These are phyloP conservation scores for Mortierella polycephala DNA, from an alignment of 371 early-diverging fungal species.

Conservation along the genomic window DNA sequence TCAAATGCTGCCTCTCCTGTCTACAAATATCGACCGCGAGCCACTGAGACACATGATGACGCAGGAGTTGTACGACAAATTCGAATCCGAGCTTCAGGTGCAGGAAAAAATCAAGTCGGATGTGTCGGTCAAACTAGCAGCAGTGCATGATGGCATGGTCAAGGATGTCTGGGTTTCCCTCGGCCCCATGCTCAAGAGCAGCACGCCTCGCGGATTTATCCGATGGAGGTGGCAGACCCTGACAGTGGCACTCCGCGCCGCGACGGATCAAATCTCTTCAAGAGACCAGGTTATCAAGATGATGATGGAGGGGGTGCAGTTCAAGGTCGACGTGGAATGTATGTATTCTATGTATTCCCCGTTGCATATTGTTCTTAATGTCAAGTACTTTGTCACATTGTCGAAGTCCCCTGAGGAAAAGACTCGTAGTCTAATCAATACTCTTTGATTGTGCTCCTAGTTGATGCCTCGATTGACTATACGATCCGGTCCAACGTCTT, in stretches of 20 bases:
- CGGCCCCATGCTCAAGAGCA: constrained; percentile 53
- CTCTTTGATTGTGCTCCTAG: constrained; percentile 3
- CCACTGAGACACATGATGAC: constrained; percentile 56
- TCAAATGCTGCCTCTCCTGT: constrained; percentile 53
- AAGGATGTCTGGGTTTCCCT: constrained; percentile 66
- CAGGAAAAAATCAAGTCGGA: constrained; percentile 38
- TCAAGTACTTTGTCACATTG: too few relatives aligned
- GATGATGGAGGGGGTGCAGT: constrained; percentile 64
- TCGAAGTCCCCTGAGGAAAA: too few relatives aligned
- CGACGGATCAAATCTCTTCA: constrained; percentile 60
- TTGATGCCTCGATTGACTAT: constrained; percentile 67
- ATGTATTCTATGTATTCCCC: not conserved
- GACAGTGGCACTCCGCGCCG: constrained; percentile 39
- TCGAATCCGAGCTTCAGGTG: constrained; percentile 43
- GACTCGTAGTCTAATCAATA: not conserved
- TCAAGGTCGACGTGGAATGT: constrained; percentile 63
- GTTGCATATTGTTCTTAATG: not conserved
- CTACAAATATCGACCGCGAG: constrained; percentile 31
- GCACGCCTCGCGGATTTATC: constrained; percentile 36
- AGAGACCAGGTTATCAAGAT: constrained; percentile 59
- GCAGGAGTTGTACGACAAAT: constrained; percentile 57
- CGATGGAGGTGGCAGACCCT: constrained; percentile 51
- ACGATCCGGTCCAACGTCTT: constrained; percentile 35
- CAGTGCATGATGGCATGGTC: constrained; percentile 63
- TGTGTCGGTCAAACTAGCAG: constrained; percentile 59